Evolutionary conservation across 2,329 filamentous ascomycete genomes (phyloP).

Genomic region (Aspergillus uvarum): DNA sequence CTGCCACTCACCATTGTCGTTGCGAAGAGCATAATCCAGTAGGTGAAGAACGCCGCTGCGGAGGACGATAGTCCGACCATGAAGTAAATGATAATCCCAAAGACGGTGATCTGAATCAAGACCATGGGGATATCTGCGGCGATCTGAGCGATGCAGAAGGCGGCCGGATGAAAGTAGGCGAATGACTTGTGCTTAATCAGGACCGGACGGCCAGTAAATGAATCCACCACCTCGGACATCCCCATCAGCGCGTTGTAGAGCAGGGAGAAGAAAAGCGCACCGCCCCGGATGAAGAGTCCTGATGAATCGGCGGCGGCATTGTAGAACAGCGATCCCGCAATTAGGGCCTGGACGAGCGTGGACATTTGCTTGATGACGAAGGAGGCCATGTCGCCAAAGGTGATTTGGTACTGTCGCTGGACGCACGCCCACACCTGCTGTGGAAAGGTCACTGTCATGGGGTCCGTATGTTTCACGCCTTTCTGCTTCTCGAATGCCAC

Average conservation of each 20-base stretch:
- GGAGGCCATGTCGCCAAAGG: conserved; percentile 63
- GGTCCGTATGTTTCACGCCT: conserved; percentile 51
- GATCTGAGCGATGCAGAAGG: conserved; percentile 34
- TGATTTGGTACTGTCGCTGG: conserved; percentile 61
- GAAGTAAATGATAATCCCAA: conserved; percentile 60
- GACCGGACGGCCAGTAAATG: conserved; percentile 59
- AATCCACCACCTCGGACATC: conserved; percentile 64
- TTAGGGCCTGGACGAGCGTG: conserved; percentile 55
- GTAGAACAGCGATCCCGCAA: conserved; percentile 67
- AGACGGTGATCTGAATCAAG: conserved; percentile 57
- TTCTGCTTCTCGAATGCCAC: conserved; percentile 57
- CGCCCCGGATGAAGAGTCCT: conserved; percentile 63
- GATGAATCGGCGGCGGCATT: conserved; percentile 56
- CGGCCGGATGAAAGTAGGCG: conserved; percentile 54
- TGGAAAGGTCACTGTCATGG: conserved; percentile 55
- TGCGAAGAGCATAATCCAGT: conserved; percentile 52
- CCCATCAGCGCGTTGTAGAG: conserved; percentile 60
- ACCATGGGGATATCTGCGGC: conserved; percentile 52
- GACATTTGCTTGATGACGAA: conserved; percentile 63
- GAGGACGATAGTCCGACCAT: conserved; percentile 56
- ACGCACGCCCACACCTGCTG: conserved; percentile 59
- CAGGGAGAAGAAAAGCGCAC: conserved; percentile 62
- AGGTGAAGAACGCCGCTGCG: conserved; percentile 60
- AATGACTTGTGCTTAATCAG: conserved; percentile 59
- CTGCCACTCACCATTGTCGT: conserved; percentile 39